Evolutionary conservation across 331 rosid species (phyloP), one percentile per base, ranked within the genome.

Genomic region (Erythrophleum ivorense): DNA sequence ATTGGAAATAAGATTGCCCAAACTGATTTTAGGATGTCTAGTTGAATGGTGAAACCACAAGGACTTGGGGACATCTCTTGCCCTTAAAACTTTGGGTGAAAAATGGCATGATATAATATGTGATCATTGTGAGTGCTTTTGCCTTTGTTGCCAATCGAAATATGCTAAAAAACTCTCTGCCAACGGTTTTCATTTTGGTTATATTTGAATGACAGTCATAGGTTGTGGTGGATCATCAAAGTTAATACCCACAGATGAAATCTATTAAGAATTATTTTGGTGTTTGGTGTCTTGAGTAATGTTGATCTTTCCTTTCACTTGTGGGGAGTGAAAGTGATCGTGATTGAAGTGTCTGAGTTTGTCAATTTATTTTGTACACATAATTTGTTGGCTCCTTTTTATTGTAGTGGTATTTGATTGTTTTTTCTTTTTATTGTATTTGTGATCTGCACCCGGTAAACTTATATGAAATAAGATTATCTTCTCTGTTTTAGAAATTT

Each of bases 401-500:
- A 48, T n/a, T 84, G 54, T 7, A 14, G 55, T 68, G 9, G 19
- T 62, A 31, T 72, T 53, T 68, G 19, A 8, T 52, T 83, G 72
- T 58, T 80, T 60, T 34, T 9, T 13, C 24, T 57, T 43, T 36
- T 36, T 48, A 48, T 6, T 71, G 18, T 76, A 43, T 63, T 77
- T 69, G 60, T 62, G 29, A 24, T 24, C 29, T 24, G 29, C 29
- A 24, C 29, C 0, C 29, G 29, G 29, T 24, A 24, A 29, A 14
- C 43, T 40, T 59, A 29, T 16, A 14, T 21, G 57, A 45, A 53
- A 16, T 21, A 53, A 76, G 49, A 21, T 49, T 38, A 70, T 48
- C 29, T 58, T 67, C 60, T 58, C 43, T 77, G 36, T 71, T 74
- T 55, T 68, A 41, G 78, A 62, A 67, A 78, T 69, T 33, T 71